A percentile compares a stretch with the other conserved stretches of the same genome.
Evolutionary conservation across 2,329 filamentous ascomycete species (phyloP).

Genomic region (Cercospora canescens): DNA sequence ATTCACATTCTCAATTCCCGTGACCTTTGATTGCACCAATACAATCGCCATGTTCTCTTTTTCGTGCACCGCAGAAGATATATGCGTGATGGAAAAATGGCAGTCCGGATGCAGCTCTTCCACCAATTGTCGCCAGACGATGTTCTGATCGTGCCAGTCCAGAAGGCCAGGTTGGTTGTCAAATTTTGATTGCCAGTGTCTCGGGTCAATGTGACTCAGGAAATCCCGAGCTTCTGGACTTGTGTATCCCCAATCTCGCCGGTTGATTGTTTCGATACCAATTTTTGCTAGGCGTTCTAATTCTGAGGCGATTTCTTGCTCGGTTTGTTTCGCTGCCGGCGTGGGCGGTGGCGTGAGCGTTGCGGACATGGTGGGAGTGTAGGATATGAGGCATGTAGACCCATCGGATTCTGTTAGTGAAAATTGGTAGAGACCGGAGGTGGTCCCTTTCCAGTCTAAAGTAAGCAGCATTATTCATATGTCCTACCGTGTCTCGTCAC

Average conservation of each 20-base stretch:
- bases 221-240: conserved; percentile 15
- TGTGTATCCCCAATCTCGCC: conserved; percentile 18
- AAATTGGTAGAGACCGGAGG: background rate
- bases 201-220: conserved; percentile 11
- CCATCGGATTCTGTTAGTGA: background rate
- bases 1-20: conserved; percentile 13
- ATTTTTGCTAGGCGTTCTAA: conserved; percentile 16
- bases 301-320: background rate
- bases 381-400: background rate
- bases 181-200: conserved; percentile 13
- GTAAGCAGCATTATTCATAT: background rate
- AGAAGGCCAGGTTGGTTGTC: conserved; percentile 11
- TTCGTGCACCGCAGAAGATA: conserved; percentile 13
- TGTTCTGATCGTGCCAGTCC: conserved; percentile 14
- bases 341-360: background rate
- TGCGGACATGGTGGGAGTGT: background rate
- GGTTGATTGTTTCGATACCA: conserved; percentile 18
- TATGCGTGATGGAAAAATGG: conserved; percentile 14
- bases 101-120: conserved; percentile 13
- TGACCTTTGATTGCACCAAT: conserved; percentile 18
- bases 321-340: background rate
- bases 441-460: background rate
- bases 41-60: conserved; percentile 14
- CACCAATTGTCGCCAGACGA: conserved; percentile 14
- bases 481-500: background rate